Percentiles rank a stretch among this genome's conserved stretches.
These are phyloP conservation scores for Exophiala spinifera DNA, from an alignment of 2,329 filamentous ascomycete genomes.

Conservation along the genomic window DNA sequence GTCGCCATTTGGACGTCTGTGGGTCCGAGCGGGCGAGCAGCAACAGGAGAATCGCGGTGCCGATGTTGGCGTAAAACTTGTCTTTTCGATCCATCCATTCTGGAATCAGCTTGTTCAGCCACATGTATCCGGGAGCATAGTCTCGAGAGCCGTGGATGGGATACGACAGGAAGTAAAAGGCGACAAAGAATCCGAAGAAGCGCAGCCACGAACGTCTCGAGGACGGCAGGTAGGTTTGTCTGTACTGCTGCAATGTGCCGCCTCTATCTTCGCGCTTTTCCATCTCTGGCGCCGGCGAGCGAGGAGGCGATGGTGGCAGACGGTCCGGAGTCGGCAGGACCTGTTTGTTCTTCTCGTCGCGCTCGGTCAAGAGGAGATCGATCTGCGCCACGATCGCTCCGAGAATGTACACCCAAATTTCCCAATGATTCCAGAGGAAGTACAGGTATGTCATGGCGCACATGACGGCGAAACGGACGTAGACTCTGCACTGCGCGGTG, in stretches of 20 bases:
- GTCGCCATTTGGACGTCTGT: slow-evolving; percentile 35
- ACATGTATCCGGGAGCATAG: slow-evolving; percentile 44
- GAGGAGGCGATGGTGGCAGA: slow-evolving; percentile 21
- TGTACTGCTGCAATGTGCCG: background rate
- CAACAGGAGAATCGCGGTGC: slow-evolving; percentile 42
- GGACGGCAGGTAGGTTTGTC: background rate
- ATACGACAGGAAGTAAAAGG: slow-evolving; percentile 44
- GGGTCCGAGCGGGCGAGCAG: slow-evolving; percentile 43
- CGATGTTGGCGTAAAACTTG: slow-evolving; percentile 43
- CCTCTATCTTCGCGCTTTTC: slow-evolving; percentile 4
- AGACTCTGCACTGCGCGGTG: slow-evolving; percentile 37
- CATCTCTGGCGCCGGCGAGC: slow-evolving; percentile 18
- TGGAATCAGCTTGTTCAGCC: slow-evolving; percentile 41
- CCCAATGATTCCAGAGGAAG: slow-evolving; percentile 45
- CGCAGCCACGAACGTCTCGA: background rate
- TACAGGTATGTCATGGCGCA: slow-evolving; percentile 38
- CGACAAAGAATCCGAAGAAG: slow-evolving; percentile 37
- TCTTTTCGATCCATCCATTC: slow-evolving; percentile 30
- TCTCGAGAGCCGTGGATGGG: slow-evolving; percentile 37
- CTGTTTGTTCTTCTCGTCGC: slow-evolving; percentile 33
- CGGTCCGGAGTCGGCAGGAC: slow-evolving; percentile 3
- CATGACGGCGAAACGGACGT: slow-evolving; percentile 37
- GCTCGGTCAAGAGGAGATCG: slow-evolving; percentile 36
- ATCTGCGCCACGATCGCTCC: slow-evolving; percentile 45
- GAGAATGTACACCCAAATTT: slow-evolving; percentile 42